Evolutionary conservation across 1,284 basidiomycete species (phyloP).

Genomic region (Fomitopsis betulina): DNA sequence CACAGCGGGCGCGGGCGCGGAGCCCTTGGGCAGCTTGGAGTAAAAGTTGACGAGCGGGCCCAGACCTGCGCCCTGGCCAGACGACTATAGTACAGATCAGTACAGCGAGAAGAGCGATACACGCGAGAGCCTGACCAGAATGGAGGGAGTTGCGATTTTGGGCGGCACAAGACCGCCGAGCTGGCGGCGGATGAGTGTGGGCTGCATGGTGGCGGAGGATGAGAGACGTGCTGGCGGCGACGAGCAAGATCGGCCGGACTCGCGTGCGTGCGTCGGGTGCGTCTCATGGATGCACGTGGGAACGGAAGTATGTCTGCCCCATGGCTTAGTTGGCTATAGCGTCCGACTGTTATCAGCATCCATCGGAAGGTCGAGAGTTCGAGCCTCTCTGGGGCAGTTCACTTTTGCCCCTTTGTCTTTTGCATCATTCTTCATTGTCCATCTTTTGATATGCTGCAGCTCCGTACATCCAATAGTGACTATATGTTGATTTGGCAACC

Average conservation of each 20-base stretch:
- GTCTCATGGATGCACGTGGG: too few species aligned
- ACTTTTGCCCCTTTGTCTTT: background rate
- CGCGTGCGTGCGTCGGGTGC: too few species aligned
- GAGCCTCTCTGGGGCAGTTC: slow-evolving; percentile 67
- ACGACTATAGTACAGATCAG: slow-evolving; percentile 13
- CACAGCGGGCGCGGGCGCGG: slow-evolving; percentile 55
- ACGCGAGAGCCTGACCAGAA: slow-evolving; percentile 60
- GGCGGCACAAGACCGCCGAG: slow-evolving; percentile 85
- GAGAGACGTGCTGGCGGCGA: background rate
- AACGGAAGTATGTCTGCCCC: slow-evolving; percentile 72
- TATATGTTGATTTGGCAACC: too few species aligned
- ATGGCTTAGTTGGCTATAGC: slow-evolving; percentile 81
- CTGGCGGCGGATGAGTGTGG: slow-evolving; percentile 78
- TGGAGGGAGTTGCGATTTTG: slow-evolving; percentile 89
- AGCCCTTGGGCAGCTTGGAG: slow-evolving; percentile 85
- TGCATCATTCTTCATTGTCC: too few species aligned
- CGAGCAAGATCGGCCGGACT: background rate
- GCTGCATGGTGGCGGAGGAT: slow-evolving; percentile 55
- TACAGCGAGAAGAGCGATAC: too few species aligned
- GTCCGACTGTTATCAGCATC: slow-evolving; percentile 78
- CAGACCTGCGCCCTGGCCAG: slow-evolving; percentile 75
- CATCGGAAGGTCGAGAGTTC: slow-evolving; percentile 75
- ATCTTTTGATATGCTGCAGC: too few species aligned
- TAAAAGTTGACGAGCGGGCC: slow-evolving; percentile 90
- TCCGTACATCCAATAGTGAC: too few species aligned